Percentiles rank a stretch among this genome's conserved stretches.
Conservation (phyloP, 345 rosid genomes). For the Trapa incisa region DNA sequence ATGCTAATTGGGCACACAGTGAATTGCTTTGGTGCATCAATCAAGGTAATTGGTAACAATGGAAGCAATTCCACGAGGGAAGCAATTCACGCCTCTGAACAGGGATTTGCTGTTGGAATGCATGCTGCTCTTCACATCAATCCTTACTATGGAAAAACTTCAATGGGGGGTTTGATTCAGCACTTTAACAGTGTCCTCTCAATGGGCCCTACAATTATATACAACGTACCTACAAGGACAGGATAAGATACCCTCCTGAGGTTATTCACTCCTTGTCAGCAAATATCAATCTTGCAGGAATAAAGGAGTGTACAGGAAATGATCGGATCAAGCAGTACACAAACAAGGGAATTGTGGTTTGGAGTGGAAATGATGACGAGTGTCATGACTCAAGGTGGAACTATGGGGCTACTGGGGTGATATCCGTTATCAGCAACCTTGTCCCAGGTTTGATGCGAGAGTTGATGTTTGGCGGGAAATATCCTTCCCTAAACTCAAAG, state of each 20-base stretch:
- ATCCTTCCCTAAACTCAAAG: slow-evolving; percentile 40
- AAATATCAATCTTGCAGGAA: slow-evolving; percentile 58
- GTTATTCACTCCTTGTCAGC: slow-evolving; percentile 45
- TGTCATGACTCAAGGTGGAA: slow-evolving; percentile 81
- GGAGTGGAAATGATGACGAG: slow-evolving; percentile 84
- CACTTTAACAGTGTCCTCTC: slow-evolving; percentile 68
- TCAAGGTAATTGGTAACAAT: slow-evolving; percentile 75
- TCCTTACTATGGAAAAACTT: slow-evolving; percentile 92
- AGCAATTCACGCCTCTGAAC: slow-evolving; percentile 83
- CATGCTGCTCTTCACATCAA: slow-evolving; percentile 88
- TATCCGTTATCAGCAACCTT: slow-evolving; percentile 68
- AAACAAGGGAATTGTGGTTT: slow-evolving; percentile 51
- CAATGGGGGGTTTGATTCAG: slow-evolving; percentile 48
- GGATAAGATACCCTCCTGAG: slow-evolving; percentile 60
- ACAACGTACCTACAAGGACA: slow-evolving; percentile 73
- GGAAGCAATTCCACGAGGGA: slow-evolving; percentile 88
- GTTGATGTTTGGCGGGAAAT: slow-evolving; percentile 55
- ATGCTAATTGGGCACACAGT: slow-evolving; percentile 88
- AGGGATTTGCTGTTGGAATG: slow-evolving; percentile 90
- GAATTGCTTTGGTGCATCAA: slow-evolving; percentile 54
- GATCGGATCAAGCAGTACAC: slow-evolving; percentile 52
- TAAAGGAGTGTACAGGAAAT: slow-evolving; percentile 70
- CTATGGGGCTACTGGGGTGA: slow-evolving; percentile 59
- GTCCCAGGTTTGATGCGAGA: slow-evolving; percentile 55
- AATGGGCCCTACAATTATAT: slow-evolving; percentile 74